These are phyloP conservation scores for Westerdykella ornata DNA, from an alignment of 2,329 filamentous ascomycete genomes.

Conservation along the genomic window DNA sequence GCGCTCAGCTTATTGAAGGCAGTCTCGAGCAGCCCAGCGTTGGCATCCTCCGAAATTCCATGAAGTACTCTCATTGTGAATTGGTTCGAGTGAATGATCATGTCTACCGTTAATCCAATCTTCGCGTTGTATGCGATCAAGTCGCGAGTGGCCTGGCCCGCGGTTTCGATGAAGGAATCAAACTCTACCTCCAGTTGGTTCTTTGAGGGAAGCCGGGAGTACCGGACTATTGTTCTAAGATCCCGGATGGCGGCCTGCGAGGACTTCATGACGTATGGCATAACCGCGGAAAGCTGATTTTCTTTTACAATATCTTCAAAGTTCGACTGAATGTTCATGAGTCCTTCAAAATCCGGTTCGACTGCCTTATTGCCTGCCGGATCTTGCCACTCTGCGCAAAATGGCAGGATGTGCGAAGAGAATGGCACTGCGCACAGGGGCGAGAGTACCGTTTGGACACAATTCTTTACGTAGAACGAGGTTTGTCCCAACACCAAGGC, in stretches of 20 bases:
- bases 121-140: conserved; percentile 70
- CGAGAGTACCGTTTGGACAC: conserved; percentile 58
- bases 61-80: conserved; percentile 67
- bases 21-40: conserved; percentile 34
- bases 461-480: conserved; percentile 54
- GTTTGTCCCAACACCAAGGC: conserved; percentile 42
- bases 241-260: conserved; percentile 69
- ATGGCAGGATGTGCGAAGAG: conserved; percentile 55
- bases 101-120: conserved; percentile 66
- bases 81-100: conserved; percentile 65
- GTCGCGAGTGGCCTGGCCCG: conserved; percentile 57
- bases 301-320: conserved; percentile 70
- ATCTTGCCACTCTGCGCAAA: conserved; percentile 45
- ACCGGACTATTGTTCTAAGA: conserved; percentile 63
- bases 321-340: conserved; percentile 66
- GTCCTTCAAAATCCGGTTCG: conserved; percentile 58
- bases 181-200: conserved; percentile 71
- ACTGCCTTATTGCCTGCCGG: conserved; percentile 1
- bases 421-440: conserved; percentile 67
- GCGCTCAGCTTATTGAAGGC: conserved; percentile 44
- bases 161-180: conserved; percentile 65
- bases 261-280: conserved; percentile 74
- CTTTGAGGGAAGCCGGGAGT: conserved; percentile 60
- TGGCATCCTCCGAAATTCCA: conserved; percentile 47
- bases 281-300: conserved; percentile 56